Conservation (phyloP, 805 yeast genomes). For the Metschnikowia anglica region DNA sequence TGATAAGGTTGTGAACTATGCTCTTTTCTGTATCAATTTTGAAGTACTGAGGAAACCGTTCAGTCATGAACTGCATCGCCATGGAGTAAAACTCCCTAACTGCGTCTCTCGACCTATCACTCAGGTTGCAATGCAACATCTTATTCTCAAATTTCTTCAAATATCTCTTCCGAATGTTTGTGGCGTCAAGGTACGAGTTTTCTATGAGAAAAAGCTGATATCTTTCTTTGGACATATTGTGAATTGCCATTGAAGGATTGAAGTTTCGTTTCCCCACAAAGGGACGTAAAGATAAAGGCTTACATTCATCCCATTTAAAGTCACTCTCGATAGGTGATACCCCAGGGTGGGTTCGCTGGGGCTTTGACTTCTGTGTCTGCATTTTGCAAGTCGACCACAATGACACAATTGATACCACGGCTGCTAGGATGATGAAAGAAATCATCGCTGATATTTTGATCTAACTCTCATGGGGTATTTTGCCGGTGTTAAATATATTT, state of each 20-base stretch:
- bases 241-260: conserved; percentile 36
- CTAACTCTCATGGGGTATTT: too few relatives aligned
- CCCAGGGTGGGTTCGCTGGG: neutral
- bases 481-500: too few relatives aligned
- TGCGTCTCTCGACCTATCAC: conserved; percentile 28
- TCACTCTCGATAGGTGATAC: conserved; percentile 11
- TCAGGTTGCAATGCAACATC: conserved; percentile 23
- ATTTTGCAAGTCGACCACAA: neutral
- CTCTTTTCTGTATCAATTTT: conserved; percentile 23
- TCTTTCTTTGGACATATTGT: conserved; percentile 32
- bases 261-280: conserved; percentile 38
- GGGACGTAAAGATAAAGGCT: conserved; percentile 39
- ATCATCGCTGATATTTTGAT: too few relatives aligned
- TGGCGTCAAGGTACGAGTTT: conserved; percentile 50
- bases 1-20: conserved; percentile 38
- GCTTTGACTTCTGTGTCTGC: neutral
- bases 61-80: conserved; percentile 38
- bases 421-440: too few relatives aligned
- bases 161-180: conserved; percentile 39
- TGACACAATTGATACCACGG: neutral
- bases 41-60: conserved; percentile 57
- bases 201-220: conserved; percentile 64
- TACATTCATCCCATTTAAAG: conserved; percentile 42
- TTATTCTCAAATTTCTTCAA: conserved; percentile 28
- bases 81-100: conserved; percentile 52